Evolutionary conservation across 2,329 filamentous ascomycete species (phyloP), one percentile per base, ranked within the genome.

Genomic region (Exophiala aquamarina): DNA sequence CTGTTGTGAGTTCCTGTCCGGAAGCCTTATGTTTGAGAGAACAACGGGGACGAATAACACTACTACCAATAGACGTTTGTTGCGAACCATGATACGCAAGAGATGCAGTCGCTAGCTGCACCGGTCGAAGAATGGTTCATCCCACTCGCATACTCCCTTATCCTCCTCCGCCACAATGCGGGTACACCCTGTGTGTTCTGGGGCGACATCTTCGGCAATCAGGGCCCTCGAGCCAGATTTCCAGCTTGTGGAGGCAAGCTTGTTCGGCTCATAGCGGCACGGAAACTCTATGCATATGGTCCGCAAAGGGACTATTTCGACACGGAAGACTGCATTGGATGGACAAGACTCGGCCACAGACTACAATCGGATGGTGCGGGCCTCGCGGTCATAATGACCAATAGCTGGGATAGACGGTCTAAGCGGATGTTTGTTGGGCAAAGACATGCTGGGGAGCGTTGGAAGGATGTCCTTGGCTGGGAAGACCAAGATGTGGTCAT

Each of bases 151-250:
- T 89, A 89, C 63, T 71, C 83, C 0, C 74, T 89, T 33, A 87
- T 89, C 42, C 77, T 90, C 1, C 78, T 89, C 18, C 77, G 83
- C 9, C 66, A 73, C 40, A 28, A 55, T 3, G 70, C 78, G 23
- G 84, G 83, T 11, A 75, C 81, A 20, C 84, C 85, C 0, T 87
- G 82, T 57, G 69, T 87, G 29, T 89, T 89, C 62, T 88, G 83
- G 61, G 83, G 84, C 17, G 84, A 87, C 59, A 62, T 87, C 1
- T 86, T 84, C 63, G 83, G 83, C 18, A 80, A 81, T 41, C 69
- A 72, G 39, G 73, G 68, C 13, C 64, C 83, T 81, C 19, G 79
- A 80, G 44, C 69, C 70, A 43, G 73, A 65, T 21, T 66, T 64
- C 81, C 81, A 0, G 70, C 77, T 3, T 78, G 75, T 44, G 74